Conservation (phyloP, 1,284 basidiomycete genomes). For the Flammula alnicola region DNA sequence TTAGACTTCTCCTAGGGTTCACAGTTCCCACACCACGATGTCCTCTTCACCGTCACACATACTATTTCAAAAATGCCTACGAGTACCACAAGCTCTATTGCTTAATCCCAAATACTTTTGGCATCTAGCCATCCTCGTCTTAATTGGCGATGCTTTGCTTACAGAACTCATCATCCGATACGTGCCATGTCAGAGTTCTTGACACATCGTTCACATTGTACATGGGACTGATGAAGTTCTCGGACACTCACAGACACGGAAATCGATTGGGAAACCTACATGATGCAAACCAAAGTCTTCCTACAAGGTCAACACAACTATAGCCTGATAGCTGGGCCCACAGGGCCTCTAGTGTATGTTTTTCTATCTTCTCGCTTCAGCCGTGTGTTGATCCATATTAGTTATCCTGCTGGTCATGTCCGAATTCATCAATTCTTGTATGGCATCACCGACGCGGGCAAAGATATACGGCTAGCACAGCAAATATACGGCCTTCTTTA, state of each 20-base stretch:
- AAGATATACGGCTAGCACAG: conserved; percentile 72
- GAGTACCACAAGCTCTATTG: conserved; percentile 44
- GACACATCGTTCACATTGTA: neutral
- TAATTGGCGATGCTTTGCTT: conserved; percentile 75
- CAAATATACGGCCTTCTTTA: conserved; percentile 81
- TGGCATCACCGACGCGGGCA: conserved; percentile 65
- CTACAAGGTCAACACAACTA: conserved; percentile 88
- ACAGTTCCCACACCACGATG: conserved; percentile 11
- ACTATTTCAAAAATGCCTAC: conserved; percentile 23
- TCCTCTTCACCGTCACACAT: conserved; percentile 5
- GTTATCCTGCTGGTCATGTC: conserved; percentile 95
- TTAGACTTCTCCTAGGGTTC: too few relatives aligned
- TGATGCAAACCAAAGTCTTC: conserved; percentile 85
- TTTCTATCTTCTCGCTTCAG: neutral
- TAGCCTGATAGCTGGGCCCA: conserved; percentile 84
- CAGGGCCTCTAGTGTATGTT: conserved; percentile 87
- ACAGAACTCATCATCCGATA: conserved; percentile 80
- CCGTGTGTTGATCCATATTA: conserved; percentile 35
- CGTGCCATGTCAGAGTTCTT: conserved; percentile 70
- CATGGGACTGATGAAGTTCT: conserved; percentile 15
- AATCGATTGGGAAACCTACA: conserved; percentile 96
- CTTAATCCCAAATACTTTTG: conserved; percentile 69
- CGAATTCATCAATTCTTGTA: conserved; percentile 83
- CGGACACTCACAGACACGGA: conserved; percentile 90
- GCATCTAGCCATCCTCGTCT: conserved; percentile 61